Percentiles rank a stretch among this genome's conserved stretches.
Conservation (phyloP, 192 early-diverging fungal genomes). For the Linderina pennispora region DNA sequence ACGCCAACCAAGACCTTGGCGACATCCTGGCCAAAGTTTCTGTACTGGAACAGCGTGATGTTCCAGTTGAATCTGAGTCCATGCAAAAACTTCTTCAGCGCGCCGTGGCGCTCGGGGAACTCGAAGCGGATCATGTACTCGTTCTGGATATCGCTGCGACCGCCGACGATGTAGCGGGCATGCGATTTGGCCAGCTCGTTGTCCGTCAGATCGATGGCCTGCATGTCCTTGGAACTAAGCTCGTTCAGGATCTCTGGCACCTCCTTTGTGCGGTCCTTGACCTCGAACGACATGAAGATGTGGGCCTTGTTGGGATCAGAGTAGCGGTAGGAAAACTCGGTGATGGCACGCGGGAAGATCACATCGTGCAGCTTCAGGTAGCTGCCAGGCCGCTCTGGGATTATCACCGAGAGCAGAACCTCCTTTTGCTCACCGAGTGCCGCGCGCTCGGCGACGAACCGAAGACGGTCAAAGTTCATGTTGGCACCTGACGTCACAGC, state of each 20-base stretch:
- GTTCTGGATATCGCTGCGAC: conserved; percentile 66
- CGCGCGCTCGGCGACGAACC: conserved; percentile 95
- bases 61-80: conserved; percentile 64
- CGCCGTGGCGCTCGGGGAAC: conserved; percentile 95
- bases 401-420: conserved; percentile 84
- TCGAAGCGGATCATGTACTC: conserved; percentile 91
- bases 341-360: conserved; percentile 80
- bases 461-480: conserved; percentile 98
- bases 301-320: conserved; percentile 68
- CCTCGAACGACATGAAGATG: conserved; percentile 87
- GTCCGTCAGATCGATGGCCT: conserved; percentile 75
- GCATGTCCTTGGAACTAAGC: conserved; percentile 58
- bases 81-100: conserved; percentile 77
- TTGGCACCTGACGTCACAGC: conserved; percentile 90
- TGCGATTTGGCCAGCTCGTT: conserved; percentile 98
- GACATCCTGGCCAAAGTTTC: conserved; percentile 94
- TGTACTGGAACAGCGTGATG: conserved; percentile 93
- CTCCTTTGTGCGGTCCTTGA: conserved; percentile 64
- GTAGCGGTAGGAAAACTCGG: conserved; percentile 86
- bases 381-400: conserved; percentile 87
- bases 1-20: conserved; percentile 91
- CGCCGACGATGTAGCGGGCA: conserved; percentile 90
- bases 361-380: conserved; percentile 73
- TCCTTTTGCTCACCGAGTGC: conserved; percentile 90
- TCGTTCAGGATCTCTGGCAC: conserved; percentile 59